A percentile compares a stretch with the other conserved stretches of the same genome.
Evolutionary conservation across 805 yeast species (phyloP).

Genomic region (Monosporozyma siamensis): DNA sequence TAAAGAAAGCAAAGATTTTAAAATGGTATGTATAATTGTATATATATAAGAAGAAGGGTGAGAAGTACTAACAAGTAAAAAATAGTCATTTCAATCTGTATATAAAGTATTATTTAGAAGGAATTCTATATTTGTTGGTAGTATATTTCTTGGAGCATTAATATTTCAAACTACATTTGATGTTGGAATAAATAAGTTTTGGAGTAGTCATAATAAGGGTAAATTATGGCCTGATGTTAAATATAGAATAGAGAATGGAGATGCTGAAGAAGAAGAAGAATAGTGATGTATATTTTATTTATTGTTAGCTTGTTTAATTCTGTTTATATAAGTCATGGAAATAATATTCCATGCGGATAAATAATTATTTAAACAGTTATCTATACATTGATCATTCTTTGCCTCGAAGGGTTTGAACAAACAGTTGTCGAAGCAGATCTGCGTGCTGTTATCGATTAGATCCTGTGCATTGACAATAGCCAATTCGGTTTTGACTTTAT

Average conservation of each 20-base stretch:
- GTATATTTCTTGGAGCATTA: constrained; percentile 77
- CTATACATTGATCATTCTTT: constrained; percentile 65
- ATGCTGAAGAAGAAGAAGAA: constrained; percentile 50
- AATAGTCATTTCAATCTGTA: constrained; percentile 38
- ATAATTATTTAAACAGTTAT: constrained; percentile 74
- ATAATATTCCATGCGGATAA: constrained; percentile 86
- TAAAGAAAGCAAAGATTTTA: too few relatives aligned
- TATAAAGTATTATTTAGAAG: constrained; percentile 74
- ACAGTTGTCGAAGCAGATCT: constrained; percentile 80
- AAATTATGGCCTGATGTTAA: constrained; percentile 80
- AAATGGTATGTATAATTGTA: too few relatives aligned
- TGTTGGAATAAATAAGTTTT: constrained; percentile 56
- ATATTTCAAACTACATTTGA: constrained; percentile 76
- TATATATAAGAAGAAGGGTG: too few relatives aligned
- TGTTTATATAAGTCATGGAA: constrained; percentile 63
- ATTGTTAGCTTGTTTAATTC: constrained; percentile 62
- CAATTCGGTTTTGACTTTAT: constrained; percentile 68
- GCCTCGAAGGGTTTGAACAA: constrained; percentile 50
- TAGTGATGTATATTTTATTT: constrained; percentile 21
- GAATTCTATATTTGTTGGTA: constrained; percentile 79
- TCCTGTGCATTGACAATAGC: constrained; percentile 90
- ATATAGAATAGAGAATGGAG: constrained; percentile 44
- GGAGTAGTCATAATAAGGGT: constrained; percentile 71
- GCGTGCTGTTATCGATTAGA: constrained; percentile 73
- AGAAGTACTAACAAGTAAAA: too few relatives aligned